Conservation (phyloP, 352 stramenopile species). For the Nothophytophthora sp. region DNA sequence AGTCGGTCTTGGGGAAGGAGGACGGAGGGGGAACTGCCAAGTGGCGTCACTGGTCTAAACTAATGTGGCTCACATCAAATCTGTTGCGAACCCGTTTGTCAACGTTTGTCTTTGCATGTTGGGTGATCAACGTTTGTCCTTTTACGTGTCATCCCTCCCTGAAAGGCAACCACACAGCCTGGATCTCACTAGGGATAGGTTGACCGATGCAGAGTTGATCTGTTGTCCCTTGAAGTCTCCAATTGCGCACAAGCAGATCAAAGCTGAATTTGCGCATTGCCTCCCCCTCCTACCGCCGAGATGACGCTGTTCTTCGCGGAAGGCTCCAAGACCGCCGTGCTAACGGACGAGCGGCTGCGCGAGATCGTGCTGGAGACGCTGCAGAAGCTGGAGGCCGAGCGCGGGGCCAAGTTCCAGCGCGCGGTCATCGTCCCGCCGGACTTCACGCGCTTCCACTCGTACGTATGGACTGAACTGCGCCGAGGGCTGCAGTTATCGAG, state of each 20-base stretch:
- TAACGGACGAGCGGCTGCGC: constrained; percentile 65
- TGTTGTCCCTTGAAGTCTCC: not conserved
- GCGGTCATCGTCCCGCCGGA: constrained; percentile 95
- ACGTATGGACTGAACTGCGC: too few relatives aligned
- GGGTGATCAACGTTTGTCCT: too few relatives aligned
- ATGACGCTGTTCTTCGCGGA: constrained; percentile 83
- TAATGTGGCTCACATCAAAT: constrained; percentile 16
- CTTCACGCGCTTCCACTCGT: constrained; percentile 96
- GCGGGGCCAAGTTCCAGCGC: constrained; percentile 54
- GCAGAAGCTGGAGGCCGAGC: constrained; percentile 57
- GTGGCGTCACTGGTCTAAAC: too few relatives aligned
- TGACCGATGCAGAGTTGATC: too few relatives aligned
- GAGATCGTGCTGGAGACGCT: constrained; percentile 66
- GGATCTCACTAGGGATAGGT: too few relatives aligned
- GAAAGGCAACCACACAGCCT: too few relatives aligned
- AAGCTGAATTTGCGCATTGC: not conserved
- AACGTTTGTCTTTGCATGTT: too few relatives aligned
- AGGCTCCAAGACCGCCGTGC: constrained; percentile 56
- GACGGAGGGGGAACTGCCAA: constrained; percentile 2
- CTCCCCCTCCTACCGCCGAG: not conserved
- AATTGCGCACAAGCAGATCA: too few relatives aligned
- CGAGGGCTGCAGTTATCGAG: not conserved
- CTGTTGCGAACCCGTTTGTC: too few relatives aligned
- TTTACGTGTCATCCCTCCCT: too few relatives aligned
- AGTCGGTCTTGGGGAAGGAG: constrained; percentile 10